Percentiles rank a stretch among this genome's conserved stretches.
phyloP scores from a whole-genome alignment of 768 basidiomycete species.

The Boletus barrowsii region DNA sequence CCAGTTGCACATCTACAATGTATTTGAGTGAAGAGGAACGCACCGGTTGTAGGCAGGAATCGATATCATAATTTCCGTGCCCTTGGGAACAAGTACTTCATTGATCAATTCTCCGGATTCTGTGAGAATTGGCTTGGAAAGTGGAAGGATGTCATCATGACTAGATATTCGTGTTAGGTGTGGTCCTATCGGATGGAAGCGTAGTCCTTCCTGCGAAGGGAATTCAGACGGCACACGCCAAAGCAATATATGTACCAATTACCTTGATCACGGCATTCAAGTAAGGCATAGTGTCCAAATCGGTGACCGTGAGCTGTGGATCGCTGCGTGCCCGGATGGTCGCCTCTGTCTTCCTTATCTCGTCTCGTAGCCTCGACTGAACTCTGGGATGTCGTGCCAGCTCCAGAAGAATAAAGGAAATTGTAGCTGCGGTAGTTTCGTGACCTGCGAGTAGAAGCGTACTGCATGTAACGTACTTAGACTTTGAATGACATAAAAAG shows the following conservation, averaged over 20 bases:
- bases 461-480: constrained; percentile 13
- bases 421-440: constrained; percentile 55
- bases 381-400: constrained; percentile 53
- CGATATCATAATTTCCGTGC: constrained; percentile 47
- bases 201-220: constrained; percentile 40
- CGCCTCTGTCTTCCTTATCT: constrained; percentile 8
- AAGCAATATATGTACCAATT: constrained; percentile 1
- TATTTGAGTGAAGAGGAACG: neutral
- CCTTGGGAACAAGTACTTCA: constrained; percentile 48
- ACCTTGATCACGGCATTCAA: constrained; percentile 37
- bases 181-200: constrained; percentile 47
- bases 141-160: constrained; percentile 54
- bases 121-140: constrained; percentile 49
- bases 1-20: neutral
- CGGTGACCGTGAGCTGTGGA: constrained; percentile 22
- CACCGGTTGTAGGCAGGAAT: constrained; percentile 56
- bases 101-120: constrained; percentile 42
- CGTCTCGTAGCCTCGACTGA: constrained; percentile 54
- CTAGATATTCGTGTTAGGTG: constrained; percentile 50
- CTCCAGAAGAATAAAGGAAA: constrained; percentile 59
- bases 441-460: constrained; percentile 48
- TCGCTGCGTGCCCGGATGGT: neutral
- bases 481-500: too few species aligned
- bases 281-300: constrained; percentile 50
- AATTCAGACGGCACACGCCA: constrained; percentile 10